Evolutionary conservation across 106 monocot genomes (phyloP).

Genomic region (Ottelia alismoides): DNA sequence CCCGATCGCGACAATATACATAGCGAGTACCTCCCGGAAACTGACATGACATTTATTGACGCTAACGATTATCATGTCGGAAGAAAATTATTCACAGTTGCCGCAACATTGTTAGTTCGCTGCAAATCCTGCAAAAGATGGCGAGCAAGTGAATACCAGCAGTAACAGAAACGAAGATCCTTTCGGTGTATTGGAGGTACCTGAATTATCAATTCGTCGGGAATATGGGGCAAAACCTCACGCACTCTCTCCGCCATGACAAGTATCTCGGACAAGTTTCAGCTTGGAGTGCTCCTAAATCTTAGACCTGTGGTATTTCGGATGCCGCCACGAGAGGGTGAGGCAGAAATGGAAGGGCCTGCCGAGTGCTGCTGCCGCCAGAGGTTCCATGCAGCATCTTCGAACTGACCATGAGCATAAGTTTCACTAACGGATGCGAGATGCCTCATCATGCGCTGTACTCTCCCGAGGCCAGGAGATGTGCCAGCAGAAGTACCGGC

Average conservation of each 20-base stretch:
- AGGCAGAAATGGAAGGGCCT: constrained; percentile 18
- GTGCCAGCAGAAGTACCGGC: constrained; percentile 50
- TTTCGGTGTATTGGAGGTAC: constrained; percentile 11
- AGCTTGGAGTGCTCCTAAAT: constrained; percentile 36
- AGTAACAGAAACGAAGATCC: not conserved
- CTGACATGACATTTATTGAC: no score
- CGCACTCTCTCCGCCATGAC: constrained; percentile 76
- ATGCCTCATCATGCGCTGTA: constrained; percentile 98
- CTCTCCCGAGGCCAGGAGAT: constrained; percentile 64
- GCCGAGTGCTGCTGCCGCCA: constrained; percentile 32
- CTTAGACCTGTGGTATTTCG: constrained; percentile 29
- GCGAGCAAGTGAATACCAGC: not conserved
- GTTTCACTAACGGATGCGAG: constrained; percentile 63
- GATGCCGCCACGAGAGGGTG: constrained; percentile 17
- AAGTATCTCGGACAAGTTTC: constrained; percentile 37
- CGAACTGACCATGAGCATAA: constrained; percentile 35
- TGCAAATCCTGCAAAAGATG: constrained; percentile 23
- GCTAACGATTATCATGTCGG: constrained; percentile 13
- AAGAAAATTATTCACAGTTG: constrained; percentile 29
- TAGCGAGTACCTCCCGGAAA: no score
- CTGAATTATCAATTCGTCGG: constrained; percentile 88
- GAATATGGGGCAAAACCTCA: constrained; percentile 92
- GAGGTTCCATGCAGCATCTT: constrained; percentile 49
- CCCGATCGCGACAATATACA: no score
- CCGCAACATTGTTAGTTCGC: constrained; percentile 16